These are phyloP conservation scores for Ambrosiella beaveri DNA, from an alignment of 2,329 filamentous ascomycete species.

Conservation along the genomic window DNA sequence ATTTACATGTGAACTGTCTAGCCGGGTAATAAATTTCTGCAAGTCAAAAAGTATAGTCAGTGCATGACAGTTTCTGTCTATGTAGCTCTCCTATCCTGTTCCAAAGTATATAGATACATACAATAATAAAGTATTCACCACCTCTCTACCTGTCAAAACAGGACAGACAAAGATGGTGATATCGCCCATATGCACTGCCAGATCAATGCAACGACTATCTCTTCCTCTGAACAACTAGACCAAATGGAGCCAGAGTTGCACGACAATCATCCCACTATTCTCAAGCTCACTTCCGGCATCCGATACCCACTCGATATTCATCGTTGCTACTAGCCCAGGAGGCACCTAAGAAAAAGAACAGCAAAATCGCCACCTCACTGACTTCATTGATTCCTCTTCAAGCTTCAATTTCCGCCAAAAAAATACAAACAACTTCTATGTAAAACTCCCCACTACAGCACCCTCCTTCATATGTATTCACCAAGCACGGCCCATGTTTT, in stretches of 20 bases:
- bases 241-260: conserved; percentile 2
- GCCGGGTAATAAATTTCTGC: too few relatives aligned
- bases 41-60: too few relatives aligned
- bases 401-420: background rate
- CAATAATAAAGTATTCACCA: too few relatives aligned
- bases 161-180: background rate
- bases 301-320: background rate
- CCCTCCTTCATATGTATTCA: background rate
- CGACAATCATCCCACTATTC: conserved; percentile 2
- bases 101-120: too few relatives aligned
- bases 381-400: background rate
- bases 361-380: background rate
- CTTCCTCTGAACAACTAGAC: background rate
- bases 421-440: too few relatives aligned
- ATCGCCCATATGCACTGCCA: background rate
- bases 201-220: background rate
- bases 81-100: too few relatives aligned
- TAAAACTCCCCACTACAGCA: too few relatives aligned
- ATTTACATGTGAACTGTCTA: too few relatives aligned
- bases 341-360: background rate
- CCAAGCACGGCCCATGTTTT: background rate
- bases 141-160: too few relatives aligned
- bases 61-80: too few relatives aligned
- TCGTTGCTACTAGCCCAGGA: background rate
- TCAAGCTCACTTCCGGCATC: conserved; percentile 1